phyloP scores from a whole-genome alignment of 192 early-diverging fungal species.

The Coemansia sp. region DNA sequence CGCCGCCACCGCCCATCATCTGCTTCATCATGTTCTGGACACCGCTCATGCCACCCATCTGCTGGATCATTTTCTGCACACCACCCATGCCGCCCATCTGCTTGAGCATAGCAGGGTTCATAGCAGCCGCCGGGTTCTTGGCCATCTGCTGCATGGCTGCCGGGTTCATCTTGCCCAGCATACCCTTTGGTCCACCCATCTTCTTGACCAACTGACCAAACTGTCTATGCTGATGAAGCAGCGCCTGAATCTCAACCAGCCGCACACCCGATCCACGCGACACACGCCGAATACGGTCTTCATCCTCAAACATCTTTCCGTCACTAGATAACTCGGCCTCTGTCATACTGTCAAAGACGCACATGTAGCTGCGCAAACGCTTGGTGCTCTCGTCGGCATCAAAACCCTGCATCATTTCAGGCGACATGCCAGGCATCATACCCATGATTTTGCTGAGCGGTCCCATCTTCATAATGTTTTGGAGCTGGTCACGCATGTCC shows the following conservation, averaged over 20 bases:
- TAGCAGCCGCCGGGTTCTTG: constrained; percentile 65
- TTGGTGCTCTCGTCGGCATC: constrained; percentile 60
- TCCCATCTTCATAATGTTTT: constrained; percentile 85
- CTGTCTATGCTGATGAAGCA: constrained; percentile 70
- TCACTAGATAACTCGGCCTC: constrained; percentile 85
- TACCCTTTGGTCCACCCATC: constrained; percentile 87
- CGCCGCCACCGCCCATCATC: constrained; percentile 59
- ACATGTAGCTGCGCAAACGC: constrained; percentile 70
- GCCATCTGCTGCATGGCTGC: constrained; percentile 55
- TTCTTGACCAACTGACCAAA: constrained; percentile 88
- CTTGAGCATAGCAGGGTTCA: constrained; percentile 67
- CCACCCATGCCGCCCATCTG: constrained; percentile 68
- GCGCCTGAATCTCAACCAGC: constrained; percentile 76
- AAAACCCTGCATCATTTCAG: constrained; percentile 57
- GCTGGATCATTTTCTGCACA: constrained; percentile 52
- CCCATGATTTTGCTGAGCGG: constrained; percentile 89
- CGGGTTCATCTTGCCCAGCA: constrained; percentile 67
- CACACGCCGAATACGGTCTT: constrained; percentile 74
- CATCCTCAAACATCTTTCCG: constrained; percentile 72
- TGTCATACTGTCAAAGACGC: constrained; percentile 96
- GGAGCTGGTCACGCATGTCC: constrained; percentile 93
- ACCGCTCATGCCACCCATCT: constrained; percentile 53
- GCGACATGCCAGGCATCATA: constrained; percentile 74
- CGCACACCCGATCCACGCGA: constrained; percentile 83
- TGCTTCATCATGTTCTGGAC: constrained; percentile 64